Conservation (phyloP, 768 basidiomycete species). For the Chalciporus chontae region DNA sequence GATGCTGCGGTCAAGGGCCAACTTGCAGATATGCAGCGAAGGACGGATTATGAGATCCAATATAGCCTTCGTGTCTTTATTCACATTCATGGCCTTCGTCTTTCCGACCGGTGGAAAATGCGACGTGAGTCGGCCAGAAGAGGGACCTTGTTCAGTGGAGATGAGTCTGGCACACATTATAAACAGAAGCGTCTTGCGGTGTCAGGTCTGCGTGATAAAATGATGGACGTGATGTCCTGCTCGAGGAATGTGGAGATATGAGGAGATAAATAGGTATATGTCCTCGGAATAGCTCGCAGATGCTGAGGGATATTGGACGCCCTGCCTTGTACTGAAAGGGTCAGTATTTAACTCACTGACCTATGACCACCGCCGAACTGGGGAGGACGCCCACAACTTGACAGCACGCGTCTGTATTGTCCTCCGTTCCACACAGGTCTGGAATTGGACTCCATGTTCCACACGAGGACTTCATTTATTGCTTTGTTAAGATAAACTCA, state of each 20-base stretch:
- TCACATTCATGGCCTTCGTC: slow-evolving; percentile 13
- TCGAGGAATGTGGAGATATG: slow-evolving; percentile 1
- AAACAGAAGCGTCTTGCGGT: neutral
- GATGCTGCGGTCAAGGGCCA: slow-evolving; percentile 5
- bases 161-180: slow-evolving; percentile 13
- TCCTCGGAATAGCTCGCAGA: neutral
- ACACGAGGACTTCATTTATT: slow-evolving; percentile 18
- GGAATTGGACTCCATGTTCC: slow-evolving; percentile 9
- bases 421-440: slow-evolving; percentile 15
- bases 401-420: slow-evolving; percentile 20
- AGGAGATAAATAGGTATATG: slow-evolving; percentile 6
- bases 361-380: slow-evolving; percentile 1
- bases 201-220: neutral
- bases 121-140: slow-evolving; percentile 3
- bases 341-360: slow-evolving; percentile 25
- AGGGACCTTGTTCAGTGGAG: slow-evolving; percentile 2
- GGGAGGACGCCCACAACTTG: slow-evolving; percentile 2
- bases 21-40: slow-evolving; percentile 22
- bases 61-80: slow-evolving; percentile 12
- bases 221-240: neutral
- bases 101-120: slow-evolving; percentile 13
- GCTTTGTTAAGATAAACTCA: slow-evolving; percentile 6
- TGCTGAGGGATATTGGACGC: neutral
- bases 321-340: neutral
- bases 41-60: slow-evolving; percentile 23